A percentile compares a stretch with the other conserved stretches of the same genome.
phyloP scores from a whole-genome alignment of 1,139 yeast species.

The Candida sp. region DNA sequence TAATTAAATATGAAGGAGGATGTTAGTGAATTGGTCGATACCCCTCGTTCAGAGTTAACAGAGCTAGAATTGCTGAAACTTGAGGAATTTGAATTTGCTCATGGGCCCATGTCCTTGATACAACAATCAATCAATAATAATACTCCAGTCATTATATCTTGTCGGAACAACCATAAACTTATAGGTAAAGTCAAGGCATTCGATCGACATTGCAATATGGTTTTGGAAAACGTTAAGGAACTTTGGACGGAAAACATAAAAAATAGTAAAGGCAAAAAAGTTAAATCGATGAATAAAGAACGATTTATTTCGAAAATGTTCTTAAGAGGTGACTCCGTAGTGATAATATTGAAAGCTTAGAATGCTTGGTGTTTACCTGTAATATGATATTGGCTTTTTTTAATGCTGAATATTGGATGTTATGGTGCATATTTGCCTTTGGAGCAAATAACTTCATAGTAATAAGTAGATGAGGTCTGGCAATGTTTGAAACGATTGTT shows the following conservation, averaged over 20 bases:
- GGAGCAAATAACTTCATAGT: too few relatives aligned
- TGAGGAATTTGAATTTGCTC: conserved; percentile 86
- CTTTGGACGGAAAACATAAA: conserved; percentile 77
- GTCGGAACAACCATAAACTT: conserved; percentile 90
- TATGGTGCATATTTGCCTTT: too few relatives aligned
- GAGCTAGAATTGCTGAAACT: conserved; percentile 75
- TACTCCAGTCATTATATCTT: conserved; percentile 79
- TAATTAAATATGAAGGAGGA: conserved; percentile 1
- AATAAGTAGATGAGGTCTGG: too few relatives aligned
- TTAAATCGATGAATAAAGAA: conserved; percentile 70
- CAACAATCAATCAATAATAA: conserved; percentile 75
- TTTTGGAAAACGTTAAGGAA: conserved; percentile 89
- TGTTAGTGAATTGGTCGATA: conserved; percentile 58
- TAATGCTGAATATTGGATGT: too few relatives aligned
- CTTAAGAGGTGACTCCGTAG: conserved; percentile 92
- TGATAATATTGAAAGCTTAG: conserved; percentile 63
- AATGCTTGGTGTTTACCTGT: too few relatives aligned
- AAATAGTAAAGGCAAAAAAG: conserved; percentile 66
- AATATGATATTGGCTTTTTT: too few relatives aligned
- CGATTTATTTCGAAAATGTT: conserved; percentile 88
- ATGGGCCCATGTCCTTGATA: conserved; percentile 89
- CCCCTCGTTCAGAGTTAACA: conserved; percentile 76
- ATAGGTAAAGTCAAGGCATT: conserved; percentile 90
- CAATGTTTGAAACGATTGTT: too few relatives aligned
- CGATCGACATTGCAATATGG: conserved; percentile 94